These are phyloP conservation scores for Scutellaria baicalensis DNA, from an alignment of 257 asterid species.

Conservation along the genomic window DNA sequence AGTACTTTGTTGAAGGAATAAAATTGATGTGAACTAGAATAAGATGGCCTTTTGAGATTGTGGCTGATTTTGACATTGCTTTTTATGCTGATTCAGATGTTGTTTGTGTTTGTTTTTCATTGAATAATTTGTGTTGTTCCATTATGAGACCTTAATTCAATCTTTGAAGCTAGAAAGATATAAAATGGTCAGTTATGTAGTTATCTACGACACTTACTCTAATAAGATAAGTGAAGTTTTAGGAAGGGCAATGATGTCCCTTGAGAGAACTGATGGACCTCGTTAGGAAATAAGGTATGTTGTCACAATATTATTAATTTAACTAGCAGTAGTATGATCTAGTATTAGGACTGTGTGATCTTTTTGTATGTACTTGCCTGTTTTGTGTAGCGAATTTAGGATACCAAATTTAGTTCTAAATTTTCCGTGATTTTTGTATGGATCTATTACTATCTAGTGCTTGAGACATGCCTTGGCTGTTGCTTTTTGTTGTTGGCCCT, in stretches of 20 bases:
- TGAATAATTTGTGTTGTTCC: not conserved
- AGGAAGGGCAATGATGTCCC: not conserved
- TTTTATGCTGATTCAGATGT: not conserved
- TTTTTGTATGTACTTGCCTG: not conserved
- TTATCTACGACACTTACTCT: not conserved
- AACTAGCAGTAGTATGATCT: not conserved
- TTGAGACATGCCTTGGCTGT: not conserved
- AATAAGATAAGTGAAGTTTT: not conserved
- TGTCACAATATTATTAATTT: not conserved
- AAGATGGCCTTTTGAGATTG: not conserved
- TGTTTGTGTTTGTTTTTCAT: not conserved
- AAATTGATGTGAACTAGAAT: not conserved
- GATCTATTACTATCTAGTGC: not conserved
- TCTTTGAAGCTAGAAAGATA: not conserved
- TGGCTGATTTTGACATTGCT: not conserved
- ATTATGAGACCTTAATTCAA: not conserved
- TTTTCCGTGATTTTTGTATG: not conserved
- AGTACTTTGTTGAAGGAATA: not conserved
- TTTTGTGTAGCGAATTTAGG: not conserved
- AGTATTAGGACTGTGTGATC: not conserved
- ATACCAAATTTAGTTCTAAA: not conserved
- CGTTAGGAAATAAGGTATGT: not conserved
- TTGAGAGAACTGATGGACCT: too few species aligned
- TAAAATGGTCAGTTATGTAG: not conserved
- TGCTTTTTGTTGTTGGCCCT: not conserved